These are phyloP conservation scores for Theobroma cacao DNA, from an alignment of 345 rosid species.

Conservation along the genomic window DNA sequence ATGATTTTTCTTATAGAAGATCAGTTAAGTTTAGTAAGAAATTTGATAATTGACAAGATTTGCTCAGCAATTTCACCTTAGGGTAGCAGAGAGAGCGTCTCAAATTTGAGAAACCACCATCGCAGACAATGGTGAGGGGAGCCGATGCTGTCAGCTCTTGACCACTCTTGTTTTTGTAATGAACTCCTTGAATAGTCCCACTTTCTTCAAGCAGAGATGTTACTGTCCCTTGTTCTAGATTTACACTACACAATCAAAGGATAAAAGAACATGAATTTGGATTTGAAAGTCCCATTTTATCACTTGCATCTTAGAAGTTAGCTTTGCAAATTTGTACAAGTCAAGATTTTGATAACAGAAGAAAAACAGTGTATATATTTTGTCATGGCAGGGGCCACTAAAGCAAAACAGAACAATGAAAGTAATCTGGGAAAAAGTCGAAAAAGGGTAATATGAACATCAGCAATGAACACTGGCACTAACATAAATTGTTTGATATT, in stretches of 20 bases:
- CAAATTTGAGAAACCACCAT: constrained; percentile 51
- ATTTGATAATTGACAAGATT: no score
- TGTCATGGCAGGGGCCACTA: background rate
- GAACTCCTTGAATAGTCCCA: constrained; percentile 46
- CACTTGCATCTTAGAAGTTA: background rate
- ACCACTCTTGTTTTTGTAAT: constrained; percentile 37
- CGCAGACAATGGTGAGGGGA: constrained; percentile 57
- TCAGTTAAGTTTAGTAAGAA: no score
- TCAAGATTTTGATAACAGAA: no score
- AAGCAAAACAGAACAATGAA: no score
- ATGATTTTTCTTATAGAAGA: no score
- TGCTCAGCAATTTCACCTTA: constrained; percentile 25
- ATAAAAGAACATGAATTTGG: background rate
- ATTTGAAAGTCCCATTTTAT: no score
- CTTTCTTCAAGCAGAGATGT: constrained; percentile 40
- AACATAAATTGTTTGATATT: no score
- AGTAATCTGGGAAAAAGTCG: background rate
- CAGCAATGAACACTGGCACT: no score
- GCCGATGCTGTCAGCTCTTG: constrained; percentile 39
- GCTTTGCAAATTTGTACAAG: background rate
- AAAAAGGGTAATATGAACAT: background rate
- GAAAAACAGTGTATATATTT: no score
- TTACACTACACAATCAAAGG: constrained; percentile 35
- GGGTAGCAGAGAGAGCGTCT: constrained; percentile 51
- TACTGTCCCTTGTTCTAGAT: constrained; percentile 57